Evolutionary conservation across 768 basidiomycete species (phyloP).

Genomic region (Boletus eberwhitei): DNA sequence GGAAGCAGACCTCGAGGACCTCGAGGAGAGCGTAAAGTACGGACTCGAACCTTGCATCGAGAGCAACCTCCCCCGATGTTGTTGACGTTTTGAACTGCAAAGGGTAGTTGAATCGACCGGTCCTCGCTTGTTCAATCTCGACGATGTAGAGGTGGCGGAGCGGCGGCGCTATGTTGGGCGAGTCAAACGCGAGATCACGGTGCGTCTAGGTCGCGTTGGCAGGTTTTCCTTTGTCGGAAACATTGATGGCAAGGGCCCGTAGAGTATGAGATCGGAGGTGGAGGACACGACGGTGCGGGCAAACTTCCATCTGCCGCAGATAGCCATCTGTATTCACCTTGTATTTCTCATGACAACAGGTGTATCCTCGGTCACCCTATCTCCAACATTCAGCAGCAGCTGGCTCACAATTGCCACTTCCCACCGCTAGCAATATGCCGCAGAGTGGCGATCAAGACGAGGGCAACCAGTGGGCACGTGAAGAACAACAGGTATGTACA

Average conservation of each 20-base stretch:
- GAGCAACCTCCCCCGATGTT: not conserved
- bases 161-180: constrained; percentile 74
- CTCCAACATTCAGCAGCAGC: constrained; percentile 13
- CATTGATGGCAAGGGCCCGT: constrained; percentile 37
- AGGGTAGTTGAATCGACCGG: constrained; percentile 88
- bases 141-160: constrained; percentile 69
- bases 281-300: constrained; percentile 24
- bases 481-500: constrained; percentile 76
- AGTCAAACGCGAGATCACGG: constrained; percentile 76
- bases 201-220: constrained; percentile 37
- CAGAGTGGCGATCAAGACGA: constrained; percentile 48
- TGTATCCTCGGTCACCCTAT: constrained; percentile 16
- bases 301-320: not conserved
- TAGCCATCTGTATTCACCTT: not conserved
- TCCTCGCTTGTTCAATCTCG: constrained; percentile 79
- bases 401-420: constrained; percentile 15
- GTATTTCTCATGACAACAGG: not conserved
- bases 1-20: constrained; percentile 84
- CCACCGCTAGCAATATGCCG: constrained; percentile 7
- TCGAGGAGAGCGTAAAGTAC: constrained; percentile 92
- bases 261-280: constrained; percentile 76
- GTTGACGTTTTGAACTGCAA: constrained; percentile 11
- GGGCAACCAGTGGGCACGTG: constrained; percentile 75
- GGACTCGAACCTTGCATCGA: constrained; percentile 16
- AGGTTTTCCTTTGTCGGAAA: constrained; percentile 1